These are phyloP conservation scores for Rhizopus delemar DNA, from an alignment of 371 early-diverging fungal species.

Conservation along the genomic window DNA sequence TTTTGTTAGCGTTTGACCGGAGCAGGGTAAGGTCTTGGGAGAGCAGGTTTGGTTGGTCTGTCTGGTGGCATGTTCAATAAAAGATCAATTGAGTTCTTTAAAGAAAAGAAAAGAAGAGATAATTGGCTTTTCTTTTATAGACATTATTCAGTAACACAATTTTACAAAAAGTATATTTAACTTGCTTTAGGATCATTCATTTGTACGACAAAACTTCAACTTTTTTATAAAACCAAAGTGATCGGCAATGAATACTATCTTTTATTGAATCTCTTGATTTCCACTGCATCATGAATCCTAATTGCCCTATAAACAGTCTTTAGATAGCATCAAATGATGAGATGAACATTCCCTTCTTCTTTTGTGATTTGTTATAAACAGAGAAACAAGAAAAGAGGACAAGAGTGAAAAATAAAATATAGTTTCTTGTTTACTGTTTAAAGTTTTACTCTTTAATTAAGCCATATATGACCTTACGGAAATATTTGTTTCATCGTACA, in stretches of 20 bases:
- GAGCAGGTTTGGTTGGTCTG: slow-evolving; percentile 18
- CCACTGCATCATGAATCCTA: too few relatives aligned
- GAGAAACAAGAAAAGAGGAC: too few relatives aligned
- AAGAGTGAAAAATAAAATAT: too few relatives aligned
- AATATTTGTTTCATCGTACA: too few relatives aligned
- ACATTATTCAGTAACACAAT: slow-evolving; percentile 3
- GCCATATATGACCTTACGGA: too few relatives aligned
- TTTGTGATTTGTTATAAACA: too few relatives aligned
- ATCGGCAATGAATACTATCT: neutral
- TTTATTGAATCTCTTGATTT: too few relatives aligned
- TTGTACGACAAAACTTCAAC: neutral
- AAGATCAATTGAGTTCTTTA: neutral
- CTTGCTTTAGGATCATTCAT: neutral
- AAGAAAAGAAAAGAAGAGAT: slow-evolving; percentile 1
- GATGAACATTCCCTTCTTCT: too few relatives aligned
- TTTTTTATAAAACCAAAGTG: neutral
- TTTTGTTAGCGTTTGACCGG: slow-evolving; percentile 12
- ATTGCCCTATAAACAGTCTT: too few relatives aligned
- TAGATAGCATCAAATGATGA: too few relatives aligned
- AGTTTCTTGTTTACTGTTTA: too few relatives aligned
- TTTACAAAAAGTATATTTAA: neutral
- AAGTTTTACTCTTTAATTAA: too few relatives aligned
- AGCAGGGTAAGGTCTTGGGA: slow-evolving; percentile 26
- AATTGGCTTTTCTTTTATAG: slow-evolving; percentile 9
- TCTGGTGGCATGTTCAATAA: slow-evolving; percentile 22